Percentiles rank a stretch among this genome's conserved stretches.
Conservation (phyloP, 768 basidiomycete genomes). For the Collybia sordida region DNA sequence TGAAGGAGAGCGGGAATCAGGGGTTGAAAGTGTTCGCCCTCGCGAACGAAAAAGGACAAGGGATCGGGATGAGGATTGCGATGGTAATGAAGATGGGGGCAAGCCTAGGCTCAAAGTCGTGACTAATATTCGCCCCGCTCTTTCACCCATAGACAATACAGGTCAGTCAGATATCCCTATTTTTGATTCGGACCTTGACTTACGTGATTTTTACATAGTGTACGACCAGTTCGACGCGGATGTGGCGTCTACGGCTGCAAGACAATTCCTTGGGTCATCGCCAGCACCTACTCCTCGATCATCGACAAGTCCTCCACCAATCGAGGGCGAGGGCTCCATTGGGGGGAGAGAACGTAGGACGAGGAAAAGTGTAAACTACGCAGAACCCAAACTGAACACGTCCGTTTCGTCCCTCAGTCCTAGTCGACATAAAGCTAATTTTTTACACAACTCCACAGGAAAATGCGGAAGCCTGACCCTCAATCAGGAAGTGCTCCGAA, state of each 20-base stretch:
- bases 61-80: constrained; percentile 28
- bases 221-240: constrained; percentile 16
- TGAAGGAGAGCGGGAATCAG: constrained; percentile 23
- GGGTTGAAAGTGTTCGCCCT: constrained; percentile 8
- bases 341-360: constrained; percentile 56
- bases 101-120: constrained; percentile 63
- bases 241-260: constrained; percentile 10
- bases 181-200: not conserved
- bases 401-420: constrained; percentile 33
- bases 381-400: constrained; percentile 90
- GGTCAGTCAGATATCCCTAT: constrained; percentile 22
- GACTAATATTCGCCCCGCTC: constrained; percentile 52
- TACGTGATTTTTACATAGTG: constrained; percentile 8
- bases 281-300: constrained; percentile 49
- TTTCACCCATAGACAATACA: constrained; percentile 44
- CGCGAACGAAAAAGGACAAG: constrained; percentile 38
- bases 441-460: constrained; percentile 38
- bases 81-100: constrained; percentile 32
- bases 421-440: not conserved
- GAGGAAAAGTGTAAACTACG: constrained; percentile 82
- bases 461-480: constrained; percentile 87
- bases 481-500: constrained; percentile 35
- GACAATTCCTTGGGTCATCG: constrained; percentile 22
- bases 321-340: constrained; percentile 30
- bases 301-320: constrained; percentile 43